phyloP scores from a whole-genome alignment of 768 basidiomycete species.

The Sarcomyxa edulis region DNA sequence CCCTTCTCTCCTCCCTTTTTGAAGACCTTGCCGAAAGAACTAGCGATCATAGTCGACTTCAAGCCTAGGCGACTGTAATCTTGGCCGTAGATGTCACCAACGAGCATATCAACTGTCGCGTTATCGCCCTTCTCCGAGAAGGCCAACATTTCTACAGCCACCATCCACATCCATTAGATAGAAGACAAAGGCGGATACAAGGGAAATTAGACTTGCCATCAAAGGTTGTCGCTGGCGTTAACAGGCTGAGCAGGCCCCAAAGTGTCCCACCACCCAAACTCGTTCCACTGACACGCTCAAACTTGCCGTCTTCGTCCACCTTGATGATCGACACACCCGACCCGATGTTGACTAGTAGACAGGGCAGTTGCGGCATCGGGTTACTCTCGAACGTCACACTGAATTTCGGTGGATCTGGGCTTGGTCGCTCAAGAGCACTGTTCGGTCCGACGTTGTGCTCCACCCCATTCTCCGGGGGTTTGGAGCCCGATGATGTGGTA shows the following conservation, averaged over 20 bases:
- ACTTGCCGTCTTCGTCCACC: slow-evolving; percentile 91
- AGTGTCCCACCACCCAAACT: slow-evolving; percentile 95
- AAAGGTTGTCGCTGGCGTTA: slow-evolving; percentile 94
- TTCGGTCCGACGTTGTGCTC: slow-evolving; percentile 4
- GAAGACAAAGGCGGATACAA: slow-evolving; percentile 4
- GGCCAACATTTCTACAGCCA: slow-evolving; percentile 86
- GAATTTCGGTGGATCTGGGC: slow-evolving; percentile 85
- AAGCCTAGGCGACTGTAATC: slow-evolving; percentile 94
- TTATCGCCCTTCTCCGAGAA: slow-evolving; percentile 95
- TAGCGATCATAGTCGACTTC: slow-evolving; percentile 97
- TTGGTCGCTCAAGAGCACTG: slow-evolving; percentile 69
- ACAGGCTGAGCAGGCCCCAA: slow-evolving; percentile 90
- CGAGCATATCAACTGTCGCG: slow-evolving; percentile 93
- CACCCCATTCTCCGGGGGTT: slow-evolving; percentile 13
- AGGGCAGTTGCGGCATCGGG: slow-evolving; percentile 87
- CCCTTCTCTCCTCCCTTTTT: slow-evolving; percentile 78
- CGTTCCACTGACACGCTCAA: slow-evolving; percentile 95
- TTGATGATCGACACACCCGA: slow-evolving; percentile 97
- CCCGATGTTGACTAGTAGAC: slow-evolving; percentile 96
- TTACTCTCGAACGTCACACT: slow-evolving; percentile 83
- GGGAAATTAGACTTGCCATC: slow-evolving; percentile 64
- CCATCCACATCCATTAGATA: neutral
- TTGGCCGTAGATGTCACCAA: slow-evolving; percentile 98
- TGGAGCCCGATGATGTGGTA: slow-evolving; percentile 11
- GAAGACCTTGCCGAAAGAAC: slow-evolving; percentile 98